Evolutionary conservation across 2,329 filamentous ascomycete species (phyloP).

Genomic region (Colletotrichum gigasporum): DNA sequence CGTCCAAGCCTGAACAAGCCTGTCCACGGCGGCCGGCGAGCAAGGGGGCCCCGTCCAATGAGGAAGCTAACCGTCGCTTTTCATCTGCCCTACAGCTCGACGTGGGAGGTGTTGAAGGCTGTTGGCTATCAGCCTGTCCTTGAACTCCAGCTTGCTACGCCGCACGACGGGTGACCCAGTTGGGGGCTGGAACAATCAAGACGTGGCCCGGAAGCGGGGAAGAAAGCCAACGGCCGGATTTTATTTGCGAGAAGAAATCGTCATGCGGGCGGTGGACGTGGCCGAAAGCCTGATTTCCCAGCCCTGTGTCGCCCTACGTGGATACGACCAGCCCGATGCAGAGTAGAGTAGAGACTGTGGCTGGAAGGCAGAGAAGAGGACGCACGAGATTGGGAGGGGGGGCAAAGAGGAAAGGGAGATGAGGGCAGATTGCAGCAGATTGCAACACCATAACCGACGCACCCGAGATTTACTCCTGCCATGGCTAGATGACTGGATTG

Average conservation of each 20-base stretch:
- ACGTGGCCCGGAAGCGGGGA: constrained; percentile 21
- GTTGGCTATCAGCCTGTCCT: constrained; percentile 11
- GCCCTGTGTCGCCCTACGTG: background rate
- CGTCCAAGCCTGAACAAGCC: too few relatives aligned
- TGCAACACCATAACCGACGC: background rate
- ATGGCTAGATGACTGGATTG: too few relatives aligned
- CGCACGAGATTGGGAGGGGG: background rate
- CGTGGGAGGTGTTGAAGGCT: background rate
- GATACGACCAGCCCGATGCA: background rate
- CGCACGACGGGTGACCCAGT: background rate
- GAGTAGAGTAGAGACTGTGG: background rate
- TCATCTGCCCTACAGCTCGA: constrained; percentile 22
- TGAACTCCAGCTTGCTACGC: constrained; percentile 18
- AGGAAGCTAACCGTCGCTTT: background rate
- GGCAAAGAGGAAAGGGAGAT: background rate
- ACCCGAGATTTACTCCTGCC: background rate
- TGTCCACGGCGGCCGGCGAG: constrained; percentile 17
- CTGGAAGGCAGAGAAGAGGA: background rate
- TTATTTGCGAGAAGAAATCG: constrained; percentile 11
- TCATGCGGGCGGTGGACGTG: background rate
- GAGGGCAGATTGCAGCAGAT: background rate
- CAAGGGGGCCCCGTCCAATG: constrained; percentile 11
- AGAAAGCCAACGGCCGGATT: background rate
- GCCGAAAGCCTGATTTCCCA: constrained; percentile 1
- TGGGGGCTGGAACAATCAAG: constrained; percentile 9